Base-by-base conservation (phyloP, 2,329 filamentous ascomycete species). In the Clarireedia monteithiana region DNA sequence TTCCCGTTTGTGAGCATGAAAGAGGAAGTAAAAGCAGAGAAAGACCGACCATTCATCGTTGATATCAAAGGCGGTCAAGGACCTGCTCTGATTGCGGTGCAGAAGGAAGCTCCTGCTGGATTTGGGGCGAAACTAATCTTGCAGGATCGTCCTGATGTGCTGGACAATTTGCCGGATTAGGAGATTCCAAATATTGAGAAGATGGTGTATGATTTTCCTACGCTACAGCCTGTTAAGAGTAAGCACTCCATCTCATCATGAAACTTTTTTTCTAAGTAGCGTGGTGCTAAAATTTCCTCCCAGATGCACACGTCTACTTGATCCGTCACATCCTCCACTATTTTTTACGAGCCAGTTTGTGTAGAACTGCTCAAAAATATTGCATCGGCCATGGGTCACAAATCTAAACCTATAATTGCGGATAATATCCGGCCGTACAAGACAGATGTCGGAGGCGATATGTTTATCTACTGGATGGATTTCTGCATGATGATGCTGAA, bases 381-480 rank as follows among this genome's bases (percentile, higher is more conserved):
- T 27, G 30, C 10, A 26, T 53, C 40, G 2, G 50, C 50, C 4
- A 53, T 47, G 50, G 42, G 50, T 3, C 15, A 27, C 6, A 12
- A 17, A 10, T 53, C 50, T 2, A 44, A 42, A 12, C 17, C 39
- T 2, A 27, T 53, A 5, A 20, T 53, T 2, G 50, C 17, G 3
- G 42, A 47, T 6, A 53, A 30, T 27, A 34, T 53, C n/a, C 40
- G 27, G 10, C 42, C 30, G 6, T 40, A 46, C 4, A 24, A 17
- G 50, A 26, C 30, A 2, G 46, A 12, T 4, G 1, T 36, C 10
- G 46, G 27, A 17, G 27, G 46, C 14, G 46, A 48, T 17, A 34
- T 34, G 46, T 10, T 30, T 12, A 20, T 68, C 0, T 74, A 73
- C 50, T 73, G 71, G 4, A 70, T 64, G 57, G 59, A 64, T 59